These are phyloP conservation scores for Phytophthora pluvialis DNA, from an alignment of 352 stramenopile genomes.

Conservation along the genomic window DNA sequence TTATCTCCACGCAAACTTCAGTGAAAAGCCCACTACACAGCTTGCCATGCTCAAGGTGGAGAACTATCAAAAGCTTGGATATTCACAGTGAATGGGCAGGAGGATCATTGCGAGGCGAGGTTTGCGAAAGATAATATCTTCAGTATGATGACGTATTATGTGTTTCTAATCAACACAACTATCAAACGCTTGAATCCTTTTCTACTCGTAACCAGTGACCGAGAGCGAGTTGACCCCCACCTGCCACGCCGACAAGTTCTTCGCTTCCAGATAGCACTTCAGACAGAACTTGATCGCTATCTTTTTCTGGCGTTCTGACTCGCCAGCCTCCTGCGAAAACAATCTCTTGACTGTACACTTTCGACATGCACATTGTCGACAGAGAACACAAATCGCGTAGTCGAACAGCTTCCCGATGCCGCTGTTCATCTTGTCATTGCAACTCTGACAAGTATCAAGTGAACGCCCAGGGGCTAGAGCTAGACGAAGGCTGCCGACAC, in stretches of 20 bases:
- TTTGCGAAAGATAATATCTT: not conserved
- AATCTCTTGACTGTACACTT: constrained; percentile 49
- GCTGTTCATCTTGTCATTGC: constrained; percentile 23
- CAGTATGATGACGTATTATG: not conserved
- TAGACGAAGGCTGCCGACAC: constrained; percentile 2
- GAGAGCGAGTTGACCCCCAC: constrained; percentile 33
- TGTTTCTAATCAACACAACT: constrained; percentile 1
- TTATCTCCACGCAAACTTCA: too few species aligned
- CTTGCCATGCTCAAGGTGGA: too few species aligned
- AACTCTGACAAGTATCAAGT: constrained; percentile 18
- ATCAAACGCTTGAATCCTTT: not conserved
- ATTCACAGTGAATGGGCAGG: too few species aligned
- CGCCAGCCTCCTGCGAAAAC: constrained; percentile 20
- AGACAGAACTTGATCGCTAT: constrained; percentile 43
- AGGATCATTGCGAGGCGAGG: too few species aligned
- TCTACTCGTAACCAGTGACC: not conserved
- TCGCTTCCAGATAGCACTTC: constrained; percentile 39
- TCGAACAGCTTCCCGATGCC: constrained; percentile 30
- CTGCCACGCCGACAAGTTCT: constrained; percentile 45
- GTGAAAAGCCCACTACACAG: too few species aligned
- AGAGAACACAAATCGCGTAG: constrained; percentile 45
- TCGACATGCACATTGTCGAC: constrained; percentile 42
- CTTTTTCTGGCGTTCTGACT: constrained; percentile 22
- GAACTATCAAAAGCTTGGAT: too few species aligned
- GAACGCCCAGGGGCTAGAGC: not conserved